A percentile compares a stretch with the other conserved stretches of the same genome.
phyloP scores from a whole-genome alignment of 83 land plant genomes.

The Picea mariana region DNA sequence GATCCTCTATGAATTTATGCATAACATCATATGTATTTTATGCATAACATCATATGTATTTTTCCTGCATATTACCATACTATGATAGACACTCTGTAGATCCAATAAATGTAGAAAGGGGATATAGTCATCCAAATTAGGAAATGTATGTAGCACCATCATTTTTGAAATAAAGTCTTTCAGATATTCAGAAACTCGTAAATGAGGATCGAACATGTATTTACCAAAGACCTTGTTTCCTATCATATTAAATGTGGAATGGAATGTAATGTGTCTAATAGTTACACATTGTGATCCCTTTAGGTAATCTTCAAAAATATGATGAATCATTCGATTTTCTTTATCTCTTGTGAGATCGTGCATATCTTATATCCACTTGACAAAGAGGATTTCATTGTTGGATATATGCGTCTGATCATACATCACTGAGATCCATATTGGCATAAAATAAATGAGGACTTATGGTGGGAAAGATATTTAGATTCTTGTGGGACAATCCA shows the following conservation, averaged over 20 bases:
- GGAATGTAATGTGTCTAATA: background rate
- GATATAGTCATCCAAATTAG: background rate
- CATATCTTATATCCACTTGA: background rate
- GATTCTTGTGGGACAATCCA: too few relatives aligned
- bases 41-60: background rate
- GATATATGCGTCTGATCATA: background rate
- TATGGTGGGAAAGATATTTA: too few relatives aligned
- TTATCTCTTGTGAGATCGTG: background rate
- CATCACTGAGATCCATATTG: background rate
- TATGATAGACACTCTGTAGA: background rate
- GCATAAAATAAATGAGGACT: too few relatives aligned
- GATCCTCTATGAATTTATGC: conserved; percentile 6
- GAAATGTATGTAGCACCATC: background rate
- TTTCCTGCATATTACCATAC: background rate
- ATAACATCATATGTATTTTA: too few relatives aligned
- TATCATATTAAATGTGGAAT: background rate
- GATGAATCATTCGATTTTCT: background rate
- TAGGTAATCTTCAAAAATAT: background rate
- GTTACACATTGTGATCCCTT: conserved; percentile 5
- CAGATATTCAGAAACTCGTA: background rate
- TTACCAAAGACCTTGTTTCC: background rate
- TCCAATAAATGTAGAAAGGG: conserved; percentile 7
- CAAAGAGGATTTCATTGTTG: background rate
- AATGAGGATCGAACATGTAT: conserved; percentile 20
- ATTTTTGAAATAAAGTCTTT: background rate